These are phyloP conservation scores for Kwoniella mangroviensis DNA, from an alignment of 768 basidiomycete genomes.

Conservation along the genomic window DNA sequence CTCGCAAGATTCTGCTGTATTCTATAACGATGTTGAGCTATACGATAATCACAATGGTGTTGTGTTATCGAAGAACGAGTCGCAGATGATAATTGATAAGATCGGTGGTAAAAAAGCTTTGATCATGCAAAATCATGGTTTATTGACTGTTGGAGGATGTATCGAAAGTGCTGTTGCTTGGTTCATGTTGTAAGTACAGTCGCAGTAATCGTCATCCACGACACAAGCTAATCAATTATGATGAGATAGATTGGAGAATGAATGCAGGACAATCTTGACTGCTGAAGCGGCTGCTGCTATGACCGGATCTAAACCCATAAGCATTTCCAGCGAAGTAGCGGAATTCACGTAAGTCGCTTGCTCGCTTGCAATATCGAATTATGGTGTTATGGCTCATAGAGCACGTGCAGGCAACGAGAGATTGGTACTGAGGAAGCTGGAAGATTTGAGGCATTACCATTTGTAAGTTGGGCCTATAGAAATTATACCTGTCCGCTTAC, in stretches of 20 bases:
- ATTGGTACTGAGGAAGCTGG: slow-evolving; percentile 35
- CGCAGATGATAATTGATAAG: slow-evolving; percentile 60
- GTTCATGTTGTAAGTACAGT: slow-evolving; percentile 27
- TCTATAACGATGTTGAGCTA: slow-evolving; percentile 44
- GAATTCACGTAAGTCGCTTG: slow-evolving; percentile 30
- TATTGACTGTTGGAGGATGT: slow-evolving; percentile 45
- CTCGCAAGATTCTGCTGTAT: slow-evolving; percentile 39
- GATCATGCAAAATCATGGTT: slow-evolving; percentile 51
- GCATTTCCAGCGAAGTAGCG: slow-evolving; percentile 25
- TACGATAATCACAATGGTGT: slow-evolving; percentile 64
- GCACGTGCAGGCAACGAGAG: slow-evolving; percentile 14
- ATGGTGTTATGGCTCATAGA: neutral
- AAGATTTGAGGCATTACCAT: slow-evolving; percentile 28
- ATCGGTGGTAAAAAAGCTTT: slow-evolving; percentile 44
- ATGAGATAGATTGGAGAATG: slow-evolving; percentile 29
- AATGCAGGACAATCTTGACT: slow-evolving; percentile 23
- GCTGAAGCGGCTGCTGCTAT: slow-evolving; percentile 33
- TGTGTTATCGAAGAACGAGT: slow-evolving; percentile 62
- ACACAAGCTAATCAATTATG: neutral
- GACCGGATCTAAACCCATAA: slow-evolving; percentile 20
- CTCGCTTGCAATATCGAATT: neutral
- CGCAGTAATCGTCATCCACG: neutral
- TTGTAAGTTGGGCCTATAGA: slow-evolving; percentile 12
- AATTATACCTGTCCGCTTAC: neutral
- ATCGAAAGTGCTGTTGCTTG: slow-evolving; percentile 39